Evolutionary conservation across 495 filamentous ascomycete genomes (phyloP).

Genomic region (Penicillium roqueforti): DNA sequence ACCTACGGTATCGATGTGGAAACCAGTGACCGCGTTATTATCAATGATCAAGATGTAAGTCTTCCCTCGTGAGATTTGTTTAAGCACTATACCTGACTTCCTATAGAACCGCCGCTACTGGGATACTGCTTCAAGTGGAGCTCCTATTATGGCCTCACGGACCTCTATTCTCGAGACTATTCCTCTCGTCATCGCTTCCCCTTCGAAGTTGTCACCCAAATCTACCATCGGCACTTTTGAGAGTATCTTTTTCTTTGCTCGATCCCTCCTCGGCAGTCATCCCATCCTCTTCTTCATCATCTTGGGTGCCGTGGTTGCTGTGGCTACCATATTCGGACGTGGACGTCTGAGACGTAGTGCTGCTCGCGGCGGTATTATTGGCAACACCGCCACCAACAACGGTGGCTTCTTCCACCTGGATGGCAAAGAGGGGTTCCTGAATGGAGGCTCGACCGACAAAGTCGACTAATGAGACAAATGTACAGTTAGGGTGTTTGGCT

Average conservation of each 20-base stretch:
- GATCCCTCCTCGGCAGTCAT: conserved; percentile 62
- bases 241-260: conserved; percentile 72
- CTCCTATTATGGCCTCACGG: conserved; percentile 80
- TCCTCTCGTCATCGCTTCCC: conserved; percentile 65
- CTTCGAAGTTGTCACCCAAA: conserved; percentile 82
- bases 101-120: conserved; percentile 84
- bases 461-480: conserved; percentile 60
- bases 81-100: conserved; percentile 25
- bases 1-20: conserved; percentile 87
- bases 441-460: conserved; percentile 62
- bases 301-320: conserved; percentile 45
- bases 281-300: conserved; percentile 65
- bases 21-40: conserved; percentile 86
- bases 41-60: conserved; percentile 95
- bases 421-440: conserved; percentile 67
- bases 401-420: conserved; percentile 74
- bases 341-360: conserved; percentile 31
- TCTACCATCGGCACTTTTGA: conserved; percentile 75
- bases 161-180: conserved; percentile 95
- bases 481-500: conserved; percentile 38
- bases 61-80: neutral
- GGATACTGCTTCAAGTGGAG: conserved; percentile 86
- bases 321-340: conserved; percentile 32
- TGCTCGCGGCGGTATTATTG: conserved; percentile 47
- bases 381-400: conserved; percentile 49